Percentiles rank a stretch among this genome's conserved stretches.
These are phyloP conservation scores for Trichosporon inkin DNA, from an alignment of 1,284 basidiomycete species.

Conservation along the genomic window DNA sequence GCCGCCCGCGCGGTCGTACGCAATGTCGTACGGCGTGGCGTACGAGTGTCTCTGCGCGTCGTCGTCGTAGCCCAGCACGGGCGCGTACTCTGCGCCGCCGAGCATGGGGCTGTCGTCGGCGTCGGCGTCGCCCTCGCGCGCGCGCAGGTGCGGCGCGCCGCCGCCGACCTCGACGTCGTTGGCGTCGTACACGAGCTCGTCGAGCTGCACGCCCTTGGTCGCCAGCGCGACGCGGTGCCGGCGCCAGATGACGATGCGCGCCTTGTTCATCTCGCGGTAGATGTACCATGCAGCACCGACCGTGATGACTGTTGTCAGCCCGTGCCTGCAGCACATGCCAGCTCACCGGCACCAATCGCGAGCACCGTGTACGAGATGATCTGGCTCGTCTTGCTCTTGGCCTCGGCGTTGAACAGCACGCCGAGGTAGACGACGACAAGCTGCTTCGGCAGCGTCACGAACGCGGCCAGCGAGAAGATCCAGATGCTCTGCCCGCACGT, in stretches of 20 bases:
- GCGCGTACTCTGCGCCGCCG: constrained; percentile 2
- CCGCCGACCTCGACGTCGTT: not conserved
- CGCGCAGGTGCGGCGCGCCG: not conserved
- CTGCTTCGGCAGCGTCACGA: constrained; percentile 72
- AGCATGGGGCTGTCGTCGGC: not conserved
- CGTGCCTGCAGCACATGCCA: not conserved
- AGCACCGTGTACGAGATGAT: constrained; percentile 62
- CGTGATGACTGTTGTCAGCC: constrained; percentile 58
- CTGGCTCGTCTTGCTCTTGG: constrained; percentile 51
- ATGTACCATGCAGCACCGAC: constrained; percentile 79
- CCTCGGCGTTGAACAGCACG: constrained; percentile 55
- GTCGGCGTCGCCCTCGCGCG: not conserved
- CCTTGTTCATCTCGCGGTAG: constrained; percentile 66
- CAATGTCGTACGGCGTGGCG: constrained; percentile 34
- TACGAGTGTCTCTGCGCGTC: constrained; percentile 21
- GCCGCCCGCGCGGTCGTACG: constrained; percentile 26
- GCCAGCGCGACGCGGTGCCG: constrained; percentile 54
- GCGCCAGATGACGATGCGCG: constrained; percentile 69
- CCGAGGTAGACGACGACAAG: constrained; percentile 71
- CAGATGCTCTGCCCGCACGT: constrained; percentile 72
- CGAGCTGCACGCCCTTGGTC: constrained; percentile 14
- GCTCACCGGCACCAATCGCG: constrained; percentile 55
- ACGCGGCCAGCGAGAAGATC: constrained; percentile 64
- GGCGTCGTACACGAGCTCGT: constrained; percentile 8
- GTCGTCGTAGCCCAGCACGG: not conserved